phyloP scores from a whole-genome alignment of 345 rosid species.

The Lepidium aucheri region DNA sequence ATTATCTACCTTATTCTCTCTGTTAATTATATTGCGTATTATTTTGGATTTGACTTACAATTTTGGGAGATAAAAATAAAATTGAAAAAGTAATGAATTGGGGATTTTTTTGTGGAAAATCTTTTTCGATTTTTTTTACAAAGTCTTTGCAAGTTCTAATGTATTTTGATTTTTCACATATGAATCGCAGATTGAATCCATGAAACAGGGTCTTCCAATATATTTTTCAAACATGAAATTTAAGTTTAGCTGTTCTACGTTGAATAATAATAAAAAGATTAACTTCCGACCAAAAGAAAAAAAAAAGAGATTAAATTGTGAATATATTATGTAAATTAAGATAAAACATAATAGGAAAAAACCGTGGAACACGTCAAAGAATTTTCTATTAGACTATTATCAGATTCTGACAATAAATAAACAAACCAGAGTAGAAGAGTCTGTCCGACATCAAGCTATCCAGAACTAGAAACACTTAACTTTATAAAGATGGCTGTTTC shows the following conservation, averaged over 20 bases:
- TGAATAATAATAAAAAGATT: background rate
- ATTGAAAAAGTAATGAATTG: too few relatives aligned
- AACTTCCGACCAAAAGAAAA: background rate
- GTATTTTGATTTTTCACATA: too few relatives aligned
- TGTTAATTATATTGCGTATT: too few relatives aligned
- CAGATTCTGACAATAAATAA: conserved; percentile 17
- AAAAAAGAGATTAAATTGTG: background rate
- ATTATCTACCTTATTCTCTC: too few relatives aligned
- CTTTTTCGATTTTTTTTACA: too few relatives aligned
- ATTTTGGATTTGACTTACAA: too few relatives aligned
- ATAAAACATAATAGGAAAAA: background rate
- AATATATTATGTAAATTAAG: background rate
- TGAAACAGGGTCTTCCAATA: too few relatives aligned
- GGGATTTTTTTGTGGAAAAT: too few relatives aligned
- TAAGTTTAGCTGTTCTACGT: background rate
- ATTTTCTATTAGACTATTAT: background rate
- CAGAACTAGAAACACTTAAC: background rate
- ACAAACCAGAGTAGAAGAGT: background rate
- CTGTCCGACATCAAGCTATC: background rate
- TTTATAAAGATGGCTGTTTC: conserved; percentile 13
- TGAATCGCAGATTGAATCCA: too few relatives aligned
- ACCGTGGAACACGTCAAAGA: conserved; percentile 7
- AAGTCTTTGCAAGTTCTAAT: too few relatives aligned
- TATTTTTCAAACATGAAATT: background rate
- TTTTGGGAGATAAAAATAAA: too few relatives aligned